Conservation (phyloP, 176 grass and related monocot genomes). For the Carex myosuroides region DNA sequence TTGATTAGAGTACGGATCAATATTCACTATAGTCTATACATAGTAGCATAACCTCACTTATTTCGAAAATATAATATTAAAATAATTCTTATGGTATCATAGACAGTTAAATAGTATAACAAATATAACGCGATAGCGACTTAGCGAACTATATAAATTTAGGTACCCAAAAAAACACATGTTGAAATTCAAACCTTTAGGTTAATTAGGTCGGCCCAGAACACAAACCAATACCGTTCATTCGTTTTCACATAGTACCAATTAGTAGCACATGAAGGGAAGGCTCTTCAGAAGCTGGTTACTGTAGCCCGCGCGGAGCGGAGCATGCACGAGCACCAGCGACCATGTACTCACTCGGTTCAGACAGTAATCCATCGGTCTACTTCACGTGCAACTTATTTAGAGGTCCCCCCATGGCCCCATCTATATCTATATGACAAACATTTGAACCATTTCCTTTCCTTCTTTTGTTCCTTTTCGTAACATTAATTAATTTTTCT, state of each 20-base stretch:
- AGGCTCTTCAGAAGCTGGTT: not conserved
- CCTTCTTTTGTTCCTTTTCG: not conserved
- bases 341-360: not conserved
- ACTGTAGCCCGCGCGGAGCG: not conserved
- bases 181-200: too few relatives aligned
- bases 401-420: not conserved
- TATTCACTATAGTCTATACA: too few relatives aligned
- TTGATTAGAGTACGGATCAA: too few relatives aligned
- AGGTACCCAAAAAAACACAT: not conserved
- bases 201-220: not conserved
- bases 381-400: slow-evolving; percentile 15
- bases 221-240: not conserved
- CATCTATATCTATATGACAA: not conserved
- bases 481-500: slow-evolving; percentile 3
- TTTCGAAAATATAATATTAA: too few relatives aligned
- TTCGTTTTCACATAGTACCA: not conserved
- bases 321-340: not conserved
- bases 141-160: too few relatives aligned
- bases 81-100: too few relatives aligned
- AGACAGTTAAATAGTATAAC: too few relatives aligned
- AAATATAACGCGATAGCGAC: too few relatives aligned
- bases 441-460: slow-evolving; percentile 1
- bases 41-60: too few relatives aligned
- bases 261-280: slow-evolving; percentile 5
- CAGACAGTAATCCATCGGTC: not conserved